phyloP scores from a whole-genome alignment of 768 basidiomycete genomes.

The Boletus subcaerulescens region DNA sequence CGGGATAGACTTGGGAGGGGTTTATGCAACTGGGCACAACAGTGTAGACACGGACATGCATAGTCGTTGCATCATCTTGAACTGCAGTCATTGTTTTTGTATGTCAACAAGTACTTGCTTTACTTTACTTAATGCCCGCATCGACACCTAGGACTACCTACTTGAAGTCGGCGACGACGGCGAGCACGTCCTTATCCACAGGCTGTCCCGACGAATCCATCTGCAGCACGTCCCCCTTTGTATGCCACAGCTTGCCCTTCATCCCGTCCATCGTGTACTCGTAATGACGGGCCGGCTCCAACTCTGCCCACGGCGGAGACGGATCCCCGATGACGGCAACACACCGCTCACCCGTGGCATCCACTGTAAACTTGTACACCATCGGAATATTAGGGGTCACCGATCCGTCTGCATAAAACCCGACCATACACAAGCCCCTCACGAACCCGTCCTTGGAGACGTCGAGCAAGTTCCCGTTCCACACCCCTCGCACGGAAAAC shows the following conservation, averaged over 20 bases:
- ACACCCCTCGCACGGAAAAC: constrained; percentile 6
- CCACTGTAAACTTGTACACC: constrained; percentile 16
- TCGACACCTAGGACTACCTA: background rate
- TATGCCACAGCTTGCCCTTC: constrained; percentile 15
- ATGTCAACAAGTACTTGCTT: background rate
- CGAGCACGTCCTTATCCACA: constrained; percentile 4
- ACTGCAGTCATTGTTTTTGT: background rate
- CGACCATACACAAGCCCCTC: constrained; percentile 9
- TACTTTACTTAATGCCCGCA: background rate
- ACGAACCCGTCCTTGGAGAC: constrained; percentile 16
- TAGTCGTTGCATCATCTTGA: background rate
- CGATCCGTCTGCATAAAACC: background rate
- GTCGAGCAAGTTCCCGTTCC: constrained; percentile 15
- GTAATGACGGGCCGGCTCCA: constrained; percentile 1
- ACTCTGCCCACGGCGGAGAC: constrained; percentile 2
- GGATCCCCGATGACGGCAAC: constrained; percentile 11
- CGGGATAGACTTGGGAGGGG: background rate
- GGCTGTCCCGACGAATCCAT: background rate
- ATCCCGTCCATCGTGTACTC: constrained; percentile 10
- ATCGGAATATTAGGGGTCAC: background rate
- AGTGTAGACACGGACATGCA: constrained; percentile 1
- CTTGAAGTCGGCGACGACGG: constrained; percentile 11
- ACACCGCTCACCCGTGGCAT: constrained; percentile 16
- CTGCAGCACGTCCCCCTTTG: constrained; percentile 2
- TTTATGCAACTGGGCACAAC: background rate